A percentile compares a stretch with the other conserved stretches of the same genome.
phyloP scores from a whole-genome alignment of 192 early-diverging fungal genomes.

The Coemansia sp. region DNA sequence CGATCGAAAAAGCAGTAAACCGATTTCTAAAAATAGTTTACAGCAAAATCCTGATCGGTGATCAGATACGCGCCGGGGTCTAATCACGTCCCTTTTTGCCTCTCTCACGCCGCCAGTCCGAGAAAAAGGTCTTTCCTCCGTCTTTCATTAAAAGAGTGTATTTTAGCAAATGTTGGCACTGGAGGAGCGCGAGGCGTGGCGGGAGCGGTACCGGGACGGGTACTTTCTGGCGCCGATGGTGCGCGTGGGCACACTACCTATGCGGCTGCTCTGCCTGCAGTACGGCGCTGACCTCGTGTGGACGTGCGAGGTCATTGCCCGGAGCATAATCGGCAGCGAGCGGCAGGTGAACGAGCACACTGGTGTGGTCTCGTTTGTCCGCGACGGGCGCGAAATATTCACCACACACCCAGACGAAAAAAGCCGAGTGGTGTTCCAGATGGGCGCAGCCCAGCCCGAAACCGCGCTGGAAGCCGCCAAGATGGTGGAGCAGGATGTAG shows the following conservation, averaged over 20 bases:
- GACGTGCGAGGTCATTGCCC: slow-evolving; percentile 86
- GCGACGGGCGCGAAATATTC: slow-evolving; percentile 61
- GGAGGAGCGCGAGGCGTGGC: slow-evolving; percentile 6
- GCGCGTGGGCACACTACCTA: slow-evolving; percentile 84
- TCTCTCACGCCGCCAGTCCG: too few relatives aligned
- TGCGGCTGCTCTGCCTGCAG: slow-evolving; percentile 76
- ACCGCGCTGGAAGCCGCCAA: slow-evolving; percentile 81
- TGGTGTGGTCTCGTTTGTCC: slow-evolving; percentile 74
- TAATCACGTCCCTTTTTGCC: too few relatives aligned
- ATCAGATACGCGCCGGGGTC: too few relatives aligned
- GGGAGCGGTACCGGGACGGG: slow-evolving; percentile 41
- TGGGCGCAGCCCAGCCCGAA: slow-evolving; percentile 87
- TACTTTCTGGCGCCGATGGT: slow-evolving; percentile 97
- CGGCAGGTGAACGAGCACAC: slow-evolving; percentile 67
- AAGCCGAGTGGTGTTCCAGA: slow-evolving; percentile 78
- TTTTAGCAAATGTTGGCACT: not conserved
- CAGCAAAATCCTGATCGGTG: too few relatives aligned
- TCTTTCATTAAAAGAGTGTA: too few relatives aligned
- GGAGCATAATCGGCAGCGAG: slow-evolving; percentile 67
- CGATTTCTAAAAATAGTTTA: too few relatives aligned
- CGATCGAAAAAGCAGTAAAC: too few relatives aligned
- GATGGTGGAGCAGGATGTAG: slow-evolving; percentile 79
- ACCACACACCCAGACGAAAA: slow-evolving; percentile 75
- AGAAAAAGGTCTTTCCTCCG: too few relatives aligned
- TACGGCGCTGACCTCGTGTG: slow-evolving; percentile 95